Percentiles rank a stretch among this genome's conserved stretches.
Conservation (phyloP, 2,329 filamentous ascomycete genomes). For the Ascochyta clinopodiicola region DNA sequence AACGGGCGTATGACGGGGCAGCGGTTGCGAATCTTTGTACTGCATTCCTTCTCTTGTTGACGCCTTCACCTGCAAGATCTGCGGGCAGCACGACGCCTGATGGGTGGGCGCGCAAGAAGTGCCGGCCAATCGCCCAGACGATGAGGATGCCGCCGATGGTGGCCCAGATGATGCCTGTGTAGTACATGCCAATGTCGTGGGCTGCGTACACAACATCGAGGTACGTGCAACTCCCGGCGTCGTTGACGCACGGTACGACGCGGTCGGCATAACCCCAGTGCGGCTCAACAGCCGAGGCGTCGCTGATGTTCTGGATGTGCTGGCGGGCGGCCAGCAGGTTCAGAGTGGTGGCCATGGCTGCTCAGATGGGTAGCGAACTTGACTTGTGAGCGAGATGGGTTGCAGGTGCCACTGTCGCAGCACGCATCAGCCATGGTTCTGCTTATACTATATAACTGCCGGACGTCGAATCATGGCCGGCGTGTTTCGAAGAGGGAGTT, state of each 20-base stretch:
- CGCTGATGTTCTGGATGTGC: constrained; percentile 51
- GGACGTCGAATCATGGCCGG: constrained; percentile 14
- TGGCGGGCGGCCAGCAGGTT: constrained; percentile 26
- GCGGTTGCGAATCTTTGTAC: constrained; percentile 43
- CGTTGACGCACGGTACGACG: constrained; percentile 63
- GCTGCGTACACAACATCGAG: constrained; percentile 62
- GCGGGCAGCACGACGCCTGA: constrained; percentile 34
- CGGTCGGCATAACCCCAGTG: constrained; percentile 66
- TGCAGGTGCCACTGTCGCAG: constrained; percentile 6
- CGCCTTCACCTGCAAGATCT: constrained; percentile 27
- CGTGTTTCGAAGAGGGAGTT: constrained; percentile 12
- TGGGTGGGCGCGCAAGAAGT: constrained; percentile 35
- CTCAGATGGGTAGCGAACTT: constrained; percentile 8
- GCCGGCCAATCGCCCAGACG: constrained; percentile 50
- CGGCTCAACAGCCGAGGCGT: constrained; percentile 48
- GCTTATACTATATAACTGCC: constrained; percentile 18
- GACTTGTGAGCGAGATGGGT: constrained; percentile 17
- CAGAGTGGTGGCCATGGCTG: constrained; percentile 27
- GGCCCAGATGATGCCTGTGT: constrained; percentile 64
- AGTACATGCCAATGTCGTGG: constrained; percentile 63
- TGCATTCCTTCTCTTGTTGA: constrained; percentile 29
- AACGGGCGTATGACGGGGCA: constrained; percentile 53
- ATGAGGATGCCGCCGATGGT: constrained; percentile 58
- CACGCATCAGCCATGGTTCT: constrained; percentile 5
- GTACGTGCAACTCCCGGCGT: constrained; percentile 65